These are phyloP conservation scores for Astrocystis sublimbata DNA, from an alignment of 495 filamentous ascomycete species.

Conservation along the genomic window DNA sequence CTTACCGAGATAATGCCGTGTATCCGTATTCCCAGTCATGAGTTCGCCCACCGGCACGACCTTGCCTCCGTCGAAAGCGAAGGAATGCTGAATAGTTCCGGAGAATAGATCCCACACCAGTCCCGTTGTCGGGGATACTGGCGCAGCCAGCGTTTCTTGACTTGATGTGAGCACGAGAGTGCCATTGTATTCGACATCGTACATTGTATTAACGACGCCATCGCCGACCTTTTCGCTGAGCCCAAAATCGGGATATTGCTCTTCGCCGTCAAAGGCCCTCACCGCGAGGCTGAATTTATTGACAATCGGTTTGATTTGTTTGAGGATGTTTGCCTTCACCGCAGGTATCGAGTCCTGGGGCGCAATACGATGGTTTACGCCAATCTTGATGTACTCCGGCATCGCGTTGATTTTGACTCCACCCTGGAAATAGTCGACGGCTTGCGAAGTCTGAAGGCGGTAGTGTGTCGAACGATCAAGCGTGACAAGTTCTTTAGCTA, in stretches of 20 bases:
- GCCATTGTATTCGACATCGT: conserved; percentile 55
- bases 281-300: conserved; percentile 56
- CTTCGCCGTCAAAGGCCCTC: conserved; percentile 44
- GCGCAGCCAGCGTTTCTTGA: conserved; percentile 51
- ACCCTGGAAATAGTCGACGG: conserved; percentile 41
- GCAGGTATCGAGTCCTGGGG: conserved; percentile 55
- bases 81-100: conserved; percentile 62
- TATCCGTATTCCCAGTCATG: conserved; percentile 73
- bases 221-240: conserved; percentile 16
- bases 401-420: conserved; percentile 64
- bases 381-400: conserved; percentile 59
- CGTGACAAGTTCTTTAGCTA: conserved; percentile 57
- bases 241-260: conserved; percentile 42
- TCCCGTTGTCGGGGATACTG: conserved; percentile 57
- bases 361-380: conserved; percentile 66
- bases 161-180: conserved; percentile 47
- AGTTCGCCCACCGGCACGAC: conserved; percentile 63
- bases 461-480: conserved; percentile 55
- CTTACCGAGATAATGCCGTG: conserved; percentile 50
- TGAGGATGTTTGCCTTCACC: conserved; percentile 51
- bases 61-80: conserved; percentile 52
- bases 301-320: conserved; percentile 52
- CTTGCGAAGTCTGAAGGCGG: conserved; percentile 62
- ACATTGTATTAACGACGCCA: conserved; percentile 49
- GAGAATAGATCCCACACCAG: conserved; percentile 52